phyloP scores from a whole-genome alignment of 305 asterid genomes.

The Fraxinus sp. region DNA sequence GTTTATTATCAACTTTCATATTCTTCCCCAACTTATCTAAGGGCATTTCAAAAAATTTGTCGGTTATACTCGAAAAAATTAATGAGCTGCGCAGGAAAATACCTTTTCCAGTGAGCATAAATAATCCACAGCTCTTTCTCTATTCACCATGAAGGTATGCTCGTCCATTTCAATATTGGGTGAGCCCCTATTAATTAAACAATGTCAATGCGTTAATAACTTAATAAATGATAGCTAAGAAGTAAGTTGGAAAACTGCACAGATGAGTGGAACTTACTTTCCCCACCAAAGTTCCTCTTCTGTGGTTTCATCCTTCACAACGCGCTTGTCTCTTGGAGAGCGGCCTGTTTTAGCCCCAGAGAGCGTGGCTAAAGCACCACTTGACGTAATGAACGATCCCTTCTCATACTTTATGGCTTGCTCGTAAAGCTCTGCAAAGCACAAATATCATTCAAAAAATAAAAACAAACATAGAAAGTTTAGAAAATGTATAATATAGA shows the following conservation, averaged over 20 bases:
- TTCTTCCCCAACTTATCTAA: background rate
- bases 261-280: slow-evolving; percentile 54
- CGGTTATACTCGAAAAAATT: background rate
- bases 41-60: background rate
- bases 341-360: slow-evolving; percentile 99
- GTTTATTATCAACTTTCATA: background rate
- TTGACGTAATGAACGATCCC: slow-evolving; percentile 75
- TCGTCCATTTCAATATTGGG: slow-evolving; percentile 98
- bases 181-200: slow-evolving; percentile 43
- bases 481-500: background rate
- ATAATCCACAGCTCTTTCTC: slow-evolving; percentile 98
- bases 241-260: background rate
- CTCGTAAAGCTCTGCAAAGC: slow-evolving; percentile 63
- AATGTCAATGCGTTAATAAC: background rate
- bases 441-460: background rate
- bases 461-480: background rate
- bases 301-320: slow-evolving; percentile 79
- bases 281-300: slow-evolving; percentile 94
- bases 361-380: slow-evolving; percentile 88
- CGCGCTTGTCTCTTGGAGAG: slow-evolving; percentile 85
- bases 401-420: slow-evolving; percentile 85
- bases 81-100: background rate
- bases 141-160: slow-evolving; percentile 84
- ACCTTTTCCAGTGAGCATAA: slow-evolving; percentile 91
- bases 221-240: background rate